Percentiles rank a stretch among this genome's conserved stretches.
These are phyloP conservation scores for Trametes hirsuta DNA, from an alignment of 1,284 basidiomycete genomes.

Conservation along the genomic window DNA sequence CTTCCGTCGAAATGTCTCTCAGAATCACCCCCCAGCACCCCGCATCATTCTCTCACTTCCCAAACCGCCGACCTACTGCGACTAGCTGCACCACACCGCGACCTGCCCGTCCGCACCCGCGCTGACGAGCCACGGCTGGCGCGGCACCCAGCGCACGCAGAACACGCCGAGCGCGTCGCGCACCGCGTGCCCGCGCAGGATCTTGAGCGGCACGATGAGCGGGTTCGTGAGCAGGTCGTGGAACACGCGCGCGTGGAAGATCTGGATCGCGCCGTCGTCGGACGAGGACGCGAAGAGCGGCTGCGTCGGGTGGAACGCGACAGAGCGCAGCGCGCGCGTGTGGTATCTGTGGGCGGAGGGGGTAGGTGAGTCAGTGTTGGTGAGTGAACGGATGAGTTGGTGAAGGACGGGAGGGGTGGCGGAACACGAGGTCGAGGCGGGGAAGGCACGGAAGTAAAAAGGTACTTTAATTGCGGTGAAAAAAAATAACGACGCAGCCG, in stretches of 20 bases:
- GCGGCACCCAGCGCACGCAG: conserved; percentile 87
- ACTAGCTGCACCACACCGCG: conserved; percentile 83
- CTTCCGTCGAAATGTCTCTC: too few relatives aligned
- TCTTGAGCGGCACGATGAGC: conserved; percentile 96
- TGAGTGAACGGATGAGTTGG: not conserved
- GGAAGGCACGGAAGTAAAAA: conserved; percentile 1
- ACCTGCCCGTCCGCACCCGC: conserved; percentile 93
- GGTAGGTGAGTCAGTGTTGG: not conserved
- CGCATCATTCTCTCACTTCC: too few relatives aligned
- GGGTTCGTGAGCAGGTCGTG: conserved; percentile 95
- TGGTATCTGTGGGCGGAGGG: conserved; percentile 75
- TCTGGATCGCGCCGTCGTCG: conserved; percentile 95
- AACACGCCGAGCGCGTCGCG: conserved; percentile 90
- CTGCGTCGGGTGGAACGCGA: conserved; percentile 93
- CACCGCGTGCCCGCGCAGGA: conserved; percentile 87
- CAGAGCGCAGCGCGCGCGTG: conserved; percentile 86
- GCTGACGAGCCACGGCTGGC: conserved; percentile 92
- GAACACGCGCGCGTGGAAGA: conserved; percentile 96
- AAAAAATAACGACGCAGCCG: not conserved
- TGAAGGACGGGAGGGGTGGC: not conserved
- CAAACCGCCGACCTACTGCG: not conserved
- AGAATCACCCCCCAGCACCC: too few relatives aligned
- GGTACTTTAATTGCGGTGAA: not conserved
- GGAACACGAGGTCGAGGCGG: not conserved
- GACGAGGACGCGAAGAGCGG: conserved; percentile 96